Percentiles rank a stretch among this genome's conserved stretches.
These are phyloP conservation scores for Abrus pulchellus DNA, from an alignment of 306 rosid genomes.

Conservation along the genomic window DNA sequence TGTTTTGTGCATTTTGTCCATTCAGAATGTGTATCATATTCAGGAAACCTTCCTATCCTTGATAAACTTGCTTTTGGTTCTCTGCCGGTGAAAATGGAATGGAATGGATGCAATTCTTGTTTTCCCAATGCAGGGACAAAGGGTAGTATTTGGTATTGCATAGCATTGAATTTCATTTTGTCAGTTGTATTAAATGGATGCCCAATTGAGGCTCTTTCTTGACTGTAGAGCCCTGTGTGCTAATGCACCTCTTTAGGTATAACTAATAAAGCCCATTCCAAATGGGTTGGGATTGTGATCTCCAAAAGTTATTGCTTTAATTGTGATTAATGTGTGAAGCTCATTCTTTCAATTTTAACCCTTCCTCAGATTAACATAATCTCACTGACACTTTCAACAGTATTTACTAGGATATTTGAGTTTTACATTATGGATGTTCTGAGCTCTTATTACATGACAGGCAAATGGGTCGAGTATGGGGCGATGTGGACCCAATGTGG, in stretches of 20 bases:
- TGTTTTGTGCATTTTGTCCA: slow-evolving; percentile 47
- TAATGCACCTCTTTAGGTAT: slow-evolving; percentile 29
- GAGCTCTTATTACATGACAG: slow-evolving; percentile 58
- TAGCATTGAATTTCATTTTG: slow-evolving; percentile 39
- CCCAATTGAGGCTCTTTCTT: slow-evolving; percentile 14
- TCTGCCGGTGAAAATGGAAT: neutral
- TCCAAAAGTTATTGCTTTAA: slow-evolving; percentile 21
- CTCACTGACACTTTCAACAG: neutral
- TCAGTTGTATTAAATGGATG: slow-evolving; percentile 29
- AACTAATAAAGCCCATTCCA: slow-evolving; percentile 37
- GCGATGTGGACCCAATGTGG: slow-evolving; percentile 74
- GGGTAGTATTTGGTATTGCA: neutral
- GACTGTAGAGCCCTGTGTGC: slow-evolving; percentile 19
- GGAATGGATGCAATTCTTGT: slow-evolving; percentile 9
- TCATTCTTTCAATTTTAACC: slow-evolving; percentile 10
- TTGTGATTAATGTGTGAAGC: slow-evolving; percentile 30
- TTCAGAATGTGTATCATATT: slow-evolving; percentile 19
- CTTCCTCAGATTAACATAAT: neutral
- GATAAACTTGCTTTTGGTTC: slow-evolving; percentile 1
- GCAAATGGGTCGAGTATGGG: slow-evolving; percentile 93
- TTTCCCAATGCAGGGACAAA: slow-evolving; percentile 24
- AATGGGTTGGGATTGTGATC: slow-evolving; percentile 33
- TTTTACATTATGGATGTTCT: slow-evolving; percentile 11
- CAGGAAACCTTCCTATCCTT: slow-evolving; percentile 36
- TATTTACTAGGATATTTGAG: slow-evolving; percentile 24